These are phyloP conservation scores for Syncephalis fuscata DNA, from an alignment of 371 early-diverging fungal genomes.

Conservation along the genomic window DNA sequence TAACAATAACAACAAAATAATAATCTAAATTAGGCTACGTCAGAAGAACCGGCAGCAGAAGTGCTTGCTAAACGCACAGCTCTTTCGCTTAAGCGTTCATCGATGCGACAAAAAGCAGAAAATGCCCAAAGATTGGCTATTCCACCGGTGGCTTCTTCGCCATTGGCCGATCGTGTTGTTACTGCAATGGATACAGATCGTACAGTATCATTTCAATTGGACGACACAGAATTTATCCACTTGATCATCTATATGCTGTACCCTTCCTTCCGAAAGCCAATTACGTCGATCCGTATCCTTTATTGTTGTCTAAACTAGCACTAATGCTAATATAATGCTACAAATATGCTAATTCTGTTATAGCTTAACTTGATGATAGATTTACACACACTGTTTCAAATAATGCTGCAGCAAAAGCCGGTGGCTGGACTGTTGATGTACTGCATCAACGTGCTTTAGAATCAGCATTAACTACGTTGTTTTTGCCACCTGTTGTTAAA, in stretches of 20 bases:
- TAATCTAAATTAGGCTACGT: constrained; percentile 15
- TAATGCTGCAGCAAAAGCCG: neutral
- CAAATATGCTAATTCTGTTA: neutral
- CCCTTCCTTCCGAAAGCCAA: neutral
- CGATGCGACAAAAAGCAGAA: constrained; percentile 1
- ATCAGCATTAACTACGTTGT: constrained; percentile 6
- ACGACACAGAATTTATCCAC: constrained; percentile 4
- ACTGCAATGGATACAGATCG: neutral
- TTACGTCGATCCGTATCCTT: constrained; percentile 8
- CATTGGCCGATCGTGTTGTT: neutral
- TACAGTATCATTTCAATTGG: constrained; percentile 2
- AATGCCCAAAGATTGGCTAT: too few species aligned
- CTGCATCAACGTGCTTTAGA: constrained; percentile 4
- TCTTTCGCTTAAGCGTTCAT: constrained; percentile 1
- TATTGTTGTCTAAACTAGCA: neutral
- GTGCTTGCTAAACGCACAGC: neutral
- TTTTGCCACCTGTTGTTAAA: neutral
- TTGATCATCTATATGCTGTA: constrained; percentile 1
- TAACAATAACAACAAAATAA: too few species aligned
- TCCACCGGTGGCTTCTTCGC: neutral
- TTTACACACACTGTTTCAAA: neutral
- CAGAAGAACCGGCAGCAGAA: constrained; percentile 1
- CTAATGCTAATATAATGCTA: neutral
- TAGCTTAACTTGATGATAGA: neutral
- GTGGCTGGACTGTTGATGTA: constrained; percentile 2